Conservation (phyloP, 768 basidiomycete genomes). For the Suillus plorans region DNA sequence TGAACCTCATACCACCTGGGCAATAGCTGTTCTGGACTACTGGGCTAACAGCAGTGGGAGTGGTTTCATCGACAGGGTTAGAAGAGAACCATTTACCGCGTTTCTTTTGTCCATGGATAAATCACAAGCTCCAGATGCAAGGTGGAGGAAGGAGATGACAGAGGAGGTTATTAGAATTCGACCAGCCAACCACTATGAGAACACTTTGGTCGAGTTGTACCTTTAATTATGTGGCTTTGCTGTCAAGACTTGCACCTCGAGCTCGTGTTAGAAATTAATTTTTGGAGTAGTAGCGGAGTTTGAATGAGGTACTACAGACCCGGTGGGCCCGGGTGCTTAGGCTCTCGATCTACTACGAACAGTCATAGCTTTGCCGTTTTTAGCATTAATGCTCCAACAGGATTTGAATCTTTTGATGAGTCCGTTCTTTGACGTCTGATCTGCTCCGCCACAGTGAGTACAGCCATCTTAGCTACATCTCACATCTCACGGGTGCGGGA, state of each 20-base stretch:
- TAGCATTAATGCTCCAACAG: too few species aligned
- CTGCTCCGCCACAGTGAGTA: not conserved
- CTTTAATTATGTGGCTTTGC: not conserved
- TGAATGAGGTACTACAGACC: not conserved
- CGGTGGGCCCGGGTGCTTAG: too few species aligned
- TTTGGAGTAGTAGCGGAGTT: not conserved
- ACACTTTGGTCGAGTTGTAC: not conserved
- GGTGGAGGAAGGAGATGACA: slow-evolving; percentile 9
- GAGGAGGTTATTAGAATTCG: not conserved
- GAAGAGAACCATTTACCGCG: not conserved
- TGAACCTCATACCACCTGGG: not conserved
- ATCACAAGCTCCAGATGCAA: not conserved
- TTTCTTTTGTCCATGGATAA: slow-evolving; percentile 3
- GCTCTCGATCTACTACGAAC: too few species aligned
- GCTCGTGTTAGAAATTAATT: not conserved
- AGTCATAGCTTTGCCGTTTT: too few species aligned
- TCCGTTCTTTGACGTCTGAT: not conserved
- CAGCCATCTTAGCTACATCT: not conserved
- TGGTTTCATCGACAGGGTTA: not conserved
- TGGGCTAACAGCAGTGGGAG: not conserved
- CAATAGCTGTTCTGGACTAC: slow-evolving; percentile 12
- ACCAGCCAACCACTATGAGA: not conserved
- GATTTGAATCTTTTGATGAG: not conserved
- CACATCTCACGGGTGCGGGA: not conserved
- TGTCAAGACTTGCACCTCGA: not conserved